Evolutionary conservation across 1,139 yeast genomes (phyloP), one percentile per base, ranked within the genome.

Genomic region (Schizosaccharomyces versatilis): DNA sequence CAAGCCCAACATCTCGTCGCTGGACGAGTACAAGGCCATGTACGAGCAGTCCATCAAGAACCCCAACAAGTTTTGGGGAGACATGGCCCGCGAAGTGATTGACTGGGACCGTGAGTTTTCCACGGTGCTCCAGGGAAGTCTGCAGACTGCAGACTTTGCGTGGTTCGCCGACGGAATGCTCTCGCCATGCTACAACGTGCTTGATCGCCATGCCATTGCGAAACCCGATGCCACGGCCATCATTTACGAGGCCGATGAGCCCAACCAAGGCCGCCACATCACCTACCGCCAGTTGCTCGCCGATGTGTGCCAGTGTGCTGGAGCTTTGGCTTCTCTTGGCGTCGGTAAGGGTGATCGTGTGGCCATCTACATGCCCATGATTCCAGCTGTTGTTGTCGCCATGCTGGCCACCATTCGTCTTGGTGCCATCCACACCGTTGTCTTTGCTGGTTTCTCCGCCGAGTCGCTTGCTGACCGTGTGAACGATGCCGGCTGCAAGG

Each of bases 311-410:
- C 78, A 81, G 65, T 84, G 84, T 54, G 95, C 97, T 24, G 94
- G 88, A 64, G 84, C 86, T 41, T 76, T 90, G 67, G 71, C 77
- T 65, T 73, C 80, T 55, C 84, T 94, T 85, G 97, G 97, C 60
- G 80, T 90, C 64, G 69, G 73, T 62, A 84, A 84, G 69, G 97
- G 98, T 67, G 98, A 90, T 67, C 84, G 94, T 49, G 97, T 90
- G 58, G 97, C 96, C 59, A 81, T 90, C 61, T 90, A 90, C 71
- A 72, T 90, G 71, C 98, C 98, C 66, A 90, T 90, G 97, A 86
- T 85, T 60, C 85, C 96, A 56, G 95, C 86, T 69, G 95, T 97
- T 54, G 78, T 90, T 58, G 76, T 90, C 62, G 88, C 98, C 60
- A 81, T 90, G 84, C 75, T 90, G 65, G 96, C 98, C 55, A 84